These are phyloP conservation scores for Eragrostis curvula DNA, from an alignment of 176 grass and related monocot species.

Conservation along the genomic window DNA sequence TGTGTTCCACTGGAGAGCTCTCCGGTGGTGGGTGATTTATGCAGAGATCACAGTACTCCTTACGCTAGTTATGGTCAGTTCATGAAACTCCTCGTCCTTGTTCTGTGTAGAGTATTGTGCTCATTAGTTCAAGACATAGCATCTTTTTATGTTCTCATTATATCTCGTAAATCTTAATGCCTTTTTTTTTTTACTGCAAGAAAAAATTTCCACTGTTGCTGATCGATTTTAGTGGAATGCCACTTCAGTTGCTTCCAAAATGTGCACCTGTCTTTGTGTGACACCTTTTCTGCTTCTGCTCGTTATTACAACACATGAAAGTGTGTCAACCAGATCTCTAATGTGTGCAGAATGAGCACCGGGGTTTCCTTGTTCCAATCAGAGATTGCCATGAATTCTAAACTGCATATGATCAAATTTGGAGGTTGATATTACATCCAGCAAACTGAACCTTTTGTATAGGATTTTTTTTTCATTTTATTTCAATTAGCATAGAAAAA, in stretches of 20 bases:
- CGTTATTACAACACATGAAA: not conserved
- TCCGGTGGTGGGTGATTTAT: not conserved
- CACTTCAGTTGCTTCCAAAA: not conserved
- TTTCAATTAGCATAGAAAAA: not conserved
- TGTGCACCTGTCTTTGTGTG: not conserved
- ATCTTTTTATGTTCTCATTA: not conserved
- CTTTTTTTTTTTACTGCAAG: not conserved
- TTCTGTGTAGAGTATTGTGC: not conserved
- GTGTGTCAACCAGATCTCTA: not conserved
- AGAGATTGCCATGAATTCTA: not conserved
- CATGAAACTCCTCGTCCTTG: constrained; percentile 1
- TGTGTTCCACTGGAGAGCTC: not conserved
- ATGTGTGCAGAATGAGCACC: not conserved
- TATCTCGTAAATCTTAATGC: not conserved
- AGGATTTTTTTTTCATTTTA: not conserved
- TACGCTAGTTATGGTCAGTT: constrained; percentile 25
- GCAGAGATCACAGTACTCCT: not conserved
- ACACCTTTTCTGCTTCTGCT: not conserved
- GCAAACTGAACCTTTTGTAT: not conserved
- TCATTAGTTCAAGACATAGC: not conserved
- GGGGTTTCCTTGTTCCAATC: not conserved
- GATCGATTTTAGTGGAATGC: not conserved
- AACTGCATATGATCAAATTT: not conserved
- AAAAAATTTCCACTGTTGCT: not conserved
- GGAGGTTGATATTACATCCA: constrained; percentile 8